phyloP scores from a whole-genome alignment of 495 filamentous ascomycete genomes.

The Baudoinia panamericana region DNA sequence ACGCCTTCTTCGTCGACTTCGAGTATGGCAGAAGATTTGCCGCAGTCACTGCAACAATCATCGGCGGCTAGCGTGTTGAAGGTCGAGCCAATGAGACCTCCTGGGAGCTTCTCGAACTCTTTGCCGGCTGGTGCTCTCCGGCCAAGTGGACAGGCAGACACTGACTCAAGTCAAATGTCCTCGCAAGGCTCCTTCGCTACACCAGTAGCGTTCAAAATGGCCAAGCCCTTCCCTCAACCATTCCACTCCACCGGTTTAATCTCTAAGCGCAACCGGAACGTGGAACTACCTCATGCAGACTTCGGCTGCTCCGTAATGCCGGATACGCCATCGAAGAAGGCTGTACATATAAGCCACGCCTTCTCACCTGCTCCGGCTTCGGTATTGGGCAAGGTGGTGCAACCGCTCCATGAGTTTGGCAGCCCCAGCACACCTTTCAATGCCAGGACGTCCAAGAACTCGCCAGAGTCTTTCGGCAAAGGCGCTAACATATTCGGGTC shows the following conservation, averaged over 20 bases:
- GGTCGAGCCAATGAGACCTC: constrained; percentile 35
- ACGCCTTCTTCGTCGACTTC: constrained; percentile 74
- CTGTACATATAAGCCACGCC: constrained; percentile 45
- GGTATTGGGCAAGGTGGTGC: constrained; percentile 37
- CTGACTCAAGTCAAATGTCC: constrained; percentile 19
- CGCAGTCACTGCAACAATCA: constrained; percentile 43
- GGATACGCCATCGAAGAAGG: constrained; percentile 90
- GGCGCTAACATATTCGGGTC: constrained; percentile 58
- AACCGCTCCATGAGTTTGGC: constrained; percentile 51
- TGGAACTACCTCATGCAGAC: constrained; percentile 37
- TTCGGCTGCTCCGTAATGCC: constrained; percentile 52
- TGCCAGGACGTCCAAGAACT: constrained; percentile 32
- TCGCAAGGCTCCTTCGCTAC: constrained; percentile 54
- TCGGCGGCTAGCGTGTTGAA: constrained; percentile 23
- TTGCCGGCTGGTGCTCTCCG: constrained; percentile 52
- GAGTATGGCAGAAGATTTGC: constrained; percentile 61
- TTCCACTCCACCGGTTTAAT: constrained; percentile 92
- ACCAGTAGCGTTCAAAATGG: constrained; percentile 68
- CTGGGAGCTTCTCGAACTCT: constrained; percentile 67
- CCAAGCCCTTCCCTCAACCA: constrained; percentile 69
- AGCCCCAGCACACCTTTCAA: constrained; percentile 52
- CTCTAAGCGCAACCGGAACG: constrained; percentile 61
- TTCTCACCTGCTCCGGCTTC: constrained; percentile 32
- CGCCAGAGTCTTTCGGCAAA: constrained; percentile 48
- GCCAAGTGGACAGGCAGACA: constrained; percentile 5